These are phyloP conservation scores for Echeveria elegans DNA, from an alignment of 164 flowering plant genomes.

Conservation along the genomic window DNA sequence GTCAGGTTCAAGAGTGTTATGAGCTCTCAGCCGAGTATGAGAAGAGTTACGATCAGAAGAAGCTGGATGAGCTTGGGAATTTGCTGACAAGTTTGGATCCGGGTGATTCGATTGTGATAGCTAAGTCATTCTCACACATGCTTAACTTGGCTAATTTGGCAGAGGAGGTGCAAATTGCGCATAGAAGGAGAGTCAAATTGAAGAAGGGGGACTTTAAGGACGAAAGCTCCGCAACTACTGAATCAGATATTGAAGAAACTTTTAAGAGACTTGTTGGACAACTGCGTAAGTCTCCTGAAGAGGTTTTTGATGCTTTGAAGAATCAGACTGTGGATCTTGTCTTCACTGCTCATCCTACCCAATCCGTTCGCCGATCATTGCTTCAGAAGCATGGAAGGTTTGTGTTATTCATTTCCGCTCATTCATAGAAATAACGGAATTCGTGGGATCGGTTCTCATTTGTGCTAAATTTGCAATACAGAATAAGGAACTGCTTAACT, in stretches of 20 bases:
- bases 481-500: conserved; percentile 79
- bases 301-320: conserved; percentile 91
- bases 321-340: conserved; percentile 97
- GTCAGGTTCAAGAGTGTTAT: conserved; percentile 94
- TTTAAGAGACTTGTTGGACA: conserved; percentile 78
- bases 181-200: conserved; percentile 64
- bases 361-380: conserved; percentile 94
- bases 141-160: conserved; percentile 99
- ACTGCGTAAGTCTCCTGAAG: conserved; percentile 88
- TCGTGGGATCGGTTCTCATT: neutral
- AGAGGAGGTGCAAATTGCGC: conserved; percentile 97
- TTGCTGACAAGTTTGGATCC: conserved; percentile 88
- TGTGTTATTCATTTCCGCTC: neutral
- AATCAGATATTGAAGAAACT: conserved; percentile 96
- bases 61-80: conserved; percentile 86
- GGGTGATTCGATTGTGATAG: conserved; percentile 92
- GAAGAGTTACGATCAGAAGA: conserved; percentile 65
- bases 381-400: conserved; percentile 99
- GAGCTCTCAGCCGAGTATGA: conserved; percentile 98
- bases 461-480: conserved; percentile 14
- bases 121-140: conserved; percentile 93
- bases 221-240: conserved; percentile 89
- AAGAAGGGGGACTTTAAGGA: conserved; percentile 89
- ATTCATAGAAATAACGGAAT: neutral
- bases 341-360: conserved; percentile 98